Evolutionary conservation across 306 rosid genomes (phyloP).

Genomic region (Corylus heterophylla): DNA sequence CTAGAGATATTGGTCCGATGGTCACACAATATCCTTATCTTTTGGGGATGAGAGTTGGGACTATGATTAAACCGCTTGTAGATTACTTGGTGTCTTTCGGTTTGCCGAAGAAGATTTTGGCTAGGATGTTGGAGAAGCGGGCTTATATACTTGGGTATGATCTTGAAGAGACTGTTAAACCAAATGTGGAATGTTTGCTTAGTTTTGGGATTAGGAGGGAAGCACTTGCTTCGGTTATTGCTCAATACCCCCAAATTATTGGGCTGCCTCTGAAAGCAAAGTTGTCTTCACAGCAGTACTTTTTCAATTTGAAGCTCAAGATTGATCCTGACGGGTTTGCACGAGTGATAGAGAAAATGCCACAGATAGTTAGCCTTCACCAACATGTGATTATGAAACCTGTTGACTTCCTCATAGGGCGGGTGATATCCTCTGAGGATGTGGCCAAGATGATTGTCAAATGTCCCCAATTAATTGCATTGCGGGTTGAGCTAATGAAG

Average conservation of each 20-base stretch:
- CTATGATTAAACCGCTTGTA: conserved; percentile 72
- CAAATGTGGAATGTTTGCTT: conserved; percentile 79
- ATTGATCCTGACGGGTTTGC: conserved; percentile 85
- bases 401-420: conserved; percentile 69
- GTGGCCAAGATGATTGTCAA: conserved; percentile 72
- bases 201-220: conserved; percentile 79
- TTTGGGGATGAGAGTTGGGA: conserved; percentile 95
- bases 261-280: conserved; percentile 90
- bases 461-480: conserved; percentile 78
- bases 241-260: conserved; percentile 80
- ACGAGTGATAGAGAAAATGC: conserved; percentile 82
- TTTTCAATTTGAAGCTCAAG: conserved; percentile 87
- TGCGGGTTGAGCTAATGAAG: conserved; percentile 79
- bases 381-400: conserved; percentile 83
- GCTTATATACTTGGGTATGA: conserved; percentile 77
- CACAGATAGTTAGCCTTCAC: conserved; percentile 84
- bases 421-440: conserved; percentile 52
- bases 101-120: conserved; percentile 75
- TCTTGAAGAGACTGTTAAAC: conserved; percentile 76
- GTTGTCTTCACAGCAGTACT: conserved; percentile 76
- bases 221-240: conserved; percentile 58
- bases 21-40: conserved; percentile 83
- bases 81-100: conserved; percentile 72
- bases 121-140: conserved; percentile 89
- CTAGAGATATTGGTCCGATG: conserved; percentile 96